Conservation (phyloP, 768 basidiomycete genomes). For the Sporobolomyces roseus region DNA sequence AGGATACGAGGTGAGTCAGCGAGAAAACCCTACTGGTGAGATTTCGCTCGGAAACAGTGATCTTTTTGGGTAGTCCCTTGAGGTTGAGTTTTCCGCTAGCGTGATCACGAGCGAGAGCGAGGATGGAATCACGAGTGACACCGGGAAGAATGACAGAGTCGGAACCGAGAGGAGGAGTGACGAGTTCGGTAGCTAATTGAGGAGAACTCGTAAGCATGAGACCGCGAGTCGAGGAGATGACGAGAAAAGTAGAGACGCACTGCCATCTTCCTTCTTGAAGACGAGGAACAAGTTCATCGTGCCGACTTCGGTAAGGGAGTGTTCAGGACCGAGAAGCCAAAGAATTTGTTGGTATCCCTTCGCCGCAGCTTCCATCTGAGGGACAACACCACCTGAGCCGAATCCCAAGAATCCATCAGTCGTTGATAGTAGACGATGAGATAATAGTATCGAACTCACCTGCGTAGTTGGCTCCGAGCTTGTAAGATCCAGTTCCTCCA, state of each 20-base stretch:
- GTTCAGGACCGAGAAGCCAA: constrained; percentile 67
- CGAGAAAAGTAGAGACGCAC: constrained; percentile 10
- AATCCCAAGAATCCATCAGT: not conserved
- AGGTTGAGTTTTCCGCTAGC: constrained; percentile 50
- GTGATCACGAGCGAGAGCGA: constrained; percentile 67
- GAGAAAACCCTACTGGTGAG: constrained; percentile 53
- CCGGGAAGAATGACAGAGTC: constrained; percentile 71
- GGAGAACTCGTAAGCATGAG: too few relatives aligned
- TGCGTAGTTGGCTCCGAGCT: constrained; percentile 58
- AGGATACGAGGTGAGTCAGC: not conserved
- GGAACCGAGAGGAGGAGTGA: constrained; percentile 81
- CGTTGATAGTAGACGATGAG: not conserved
- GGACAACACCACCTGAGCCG: constrained; percentile 53
- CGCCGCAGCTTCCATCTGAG: constrained; percentile 63
- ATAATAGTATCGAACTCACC: constrained; percentile 44
- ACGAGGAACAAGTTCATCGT: constrained; percentile 79
- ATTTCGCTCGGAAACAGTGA: constrained; percentile 57
- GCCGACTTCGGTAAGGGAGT: constrained; percentile 56
- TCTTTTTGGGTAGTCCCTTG: constrained; percentile 54
- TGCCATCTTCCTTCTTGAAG: constrained; percentile 59
- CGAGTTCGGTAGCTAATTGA: constrained; percentile 73
- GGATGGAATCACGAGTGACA: constrained; percentile 80
- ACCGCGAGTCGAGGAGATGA: too few relatives aligned
- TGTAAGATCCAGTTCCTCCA: constrained; percentile 68
- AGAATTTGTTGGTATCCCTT: constrained; percentile 73